Evolutionary conservation across 805 yeast species (phyloP).

Genomic region (Spathaspora gorwiae): DNA sequence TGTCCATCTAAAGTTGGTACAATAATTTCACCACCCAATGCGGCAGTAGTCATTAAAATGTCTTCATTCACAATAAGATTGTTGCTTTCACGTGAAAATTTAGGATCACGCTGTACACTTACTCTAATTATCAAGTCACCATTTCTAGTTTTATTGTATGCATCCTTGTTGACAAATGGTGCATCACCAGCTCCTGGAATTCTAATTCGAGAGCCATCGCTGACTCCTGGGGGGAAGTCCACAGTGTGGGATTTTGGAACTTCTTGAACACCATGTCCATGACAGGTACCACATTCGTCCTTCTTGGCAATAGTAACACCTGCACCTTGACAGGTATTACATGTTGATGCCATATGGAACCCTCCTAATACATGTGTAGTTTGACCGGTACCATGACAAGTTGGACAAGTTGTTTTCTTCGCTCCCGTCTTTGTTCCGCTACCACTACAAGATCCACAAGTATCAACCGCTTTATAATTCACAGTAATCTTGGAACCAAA

Average conservation of each 20-base stretch:
- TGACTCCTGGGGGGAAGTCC: constrained; percentile 84
- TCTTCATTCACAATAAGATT: constrained; percentile 62
- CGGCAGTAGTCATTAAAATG: constrained; percentile 92
- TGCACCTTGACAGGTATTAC: constrained; percentile 80
- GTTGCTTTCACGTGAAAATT: constrained; percentile 61
- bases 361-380: constrained; percentile 86
- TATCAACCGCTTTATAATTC: constrained; percentile 67
- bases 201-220: constrained; percentile 80
- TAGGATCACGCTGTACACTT: constrained; percentile 68
- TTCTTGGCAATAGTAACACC: constrained; percentile 70
- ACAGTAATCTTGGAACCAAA: constrained; percentile 69
- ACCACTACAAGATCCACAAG: constrained; percentile 79
- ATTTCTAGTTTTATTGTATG: constrained; percentile 61
- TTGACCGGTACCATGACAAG: constrained; percentile 93
- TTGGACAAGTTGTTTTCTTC: constrained; percentile 69
- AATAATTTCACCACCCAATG: constrained; percentile 85
- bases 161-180: constrained; percentile 69
- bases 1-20: constrained; percentile 90
- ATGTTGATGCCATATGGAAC: constrained; percentile 94
- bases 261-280: constrained; percentile 82
- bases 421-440: constrained; percentile 78
- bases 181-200: constrained; percentile 88
- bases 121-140: constrained; percentile 89
- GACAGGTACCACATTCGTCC: constrained; percentile 76
- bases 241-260: constrained; percentile 67